Conservation (phyloP, 768 basidiomycete species). For the Chalciporus piperatus region DNA sequence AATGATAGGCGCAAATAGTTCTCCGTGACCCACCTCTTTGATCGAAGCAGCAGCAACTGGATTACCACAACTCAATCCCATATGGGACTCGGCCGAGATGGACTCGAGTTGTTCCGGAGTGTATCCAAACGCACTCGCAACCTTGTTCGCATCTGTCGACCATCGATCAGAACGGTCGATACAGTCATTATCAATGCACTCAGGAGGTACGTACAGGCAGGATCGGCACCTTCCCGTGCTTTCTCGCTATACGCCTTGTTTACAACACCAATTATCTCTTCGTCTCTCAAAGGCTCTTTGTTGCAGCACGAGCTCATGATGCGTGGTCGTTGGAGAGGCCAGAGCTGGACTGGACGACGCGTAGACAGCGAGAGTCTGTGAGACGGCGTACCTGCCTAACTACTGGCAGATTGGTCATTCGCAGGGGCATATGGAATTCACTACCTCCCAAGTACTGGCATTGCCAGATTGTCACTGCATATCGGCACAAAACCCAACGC, state of each 20-base stretch:
- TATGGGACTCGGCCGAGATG: slow-evolving; percentile 42
- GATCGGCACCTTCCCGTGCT: slow-evolving; percentile 5
- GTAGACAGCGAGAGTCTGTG: no score
- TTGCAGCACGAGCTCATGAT: neutral
- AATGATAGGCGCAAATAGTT: neutral
- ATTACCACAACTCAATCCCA: slow-evolving; percentile 56
- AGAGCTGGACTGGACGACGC: no score
- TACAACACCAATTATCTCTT: neutral
- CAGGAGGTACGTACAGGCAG: slow-evolving; percentile 10
- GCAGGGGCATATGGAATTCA: no score
- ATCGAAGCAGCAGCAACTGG: slow-evolving; percentile 46
- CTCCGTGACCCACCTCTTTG: slow-evolving; percentile 35
- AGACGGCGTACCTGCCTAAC: no score
- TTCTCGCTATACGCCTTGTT: neutral
- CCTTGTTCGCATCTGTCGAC: slow-evolving; percentile 10
- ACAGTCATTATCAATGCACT: neutral
- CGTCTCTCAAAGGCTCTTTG: neutral
- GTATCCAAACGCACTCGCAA: slow-evolving; percentile 45
- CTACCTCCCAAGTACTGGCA: no score
- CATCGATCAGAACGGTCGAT: neutral
- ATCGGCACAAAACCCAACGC: no score
- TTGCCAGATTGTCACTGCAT: no score
- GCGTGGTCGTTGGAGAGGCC: no score
- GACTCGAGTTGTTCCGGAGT: slow-evolving; percentile 39
- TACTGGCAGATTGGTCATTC: no score